These are phyloP conservation scores for Endoconidiophora laricicola DNA, from an alignment of 2,329 filamentous ascomycete species.

Conservation along the genomic window DNA sequence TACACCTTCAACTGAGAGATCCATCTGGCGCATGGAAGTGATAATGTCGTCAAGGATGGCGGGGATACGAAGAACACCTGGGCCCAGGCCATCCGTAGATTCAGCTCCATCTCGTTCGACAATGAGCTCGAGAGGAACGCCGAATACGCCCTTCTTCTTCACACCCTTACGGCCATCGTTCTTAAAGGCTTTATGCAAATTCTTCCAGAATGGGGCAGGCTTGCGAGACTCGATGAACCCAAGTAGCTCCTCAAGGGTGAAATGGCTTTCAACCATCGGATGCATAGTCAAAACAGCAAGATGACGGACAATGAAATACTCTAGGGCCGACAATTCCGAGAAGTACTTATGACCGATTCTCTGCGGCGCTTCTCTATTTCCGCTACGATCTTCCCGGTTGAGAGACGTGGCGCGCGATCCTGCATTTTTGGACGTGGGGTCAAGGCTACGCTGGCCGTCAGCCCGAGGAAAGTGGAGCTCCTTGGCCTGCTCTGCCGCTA, in stretches of 20 bases:
- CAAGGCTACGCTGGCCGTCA: constrained; percentile 29
- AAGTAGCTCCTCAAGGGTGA: constrained; percentile 84
- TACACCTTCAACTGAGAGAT: constrained; percentile 94
- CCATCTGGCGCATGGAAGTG: constrained; percentile 93
- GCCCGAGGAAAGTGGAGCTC: constrained; percentile 56
- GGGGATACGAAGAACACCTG: constrained; percentile 76
- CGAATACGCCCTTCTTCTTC: constrained; percentile 91
- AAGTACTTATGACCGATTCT: constrained; percentile 65
- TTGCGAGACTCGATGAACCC: constrained; percentile 87
- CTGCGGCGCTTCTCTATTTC: constrained; percentile 35
- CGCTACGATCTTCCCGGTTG: constrained; percentile 29
- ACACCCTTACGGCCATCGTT: constrained; percentile 59
- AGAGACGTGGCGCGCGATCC: constrained; percentile 5
- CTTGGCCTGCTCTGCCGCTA: constrained; percentile 85
- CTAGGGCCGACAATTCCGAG: constrained; percentile 82
- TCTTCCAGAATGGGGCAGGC: constrained; percentile 86
- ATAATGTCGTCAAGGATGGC: constrained; percentile 92
- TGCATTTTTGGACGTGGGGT: background rate
- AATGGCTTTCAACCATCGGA: constrained; percentile 73
- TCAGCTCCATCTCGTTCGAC: constrained; percentile 90
- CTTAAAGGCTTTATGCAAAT: constrained; percentile 92
- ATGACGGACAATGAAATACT: constrained; percentile 95
- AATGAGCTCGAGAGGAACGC: constrained; percentile 72
- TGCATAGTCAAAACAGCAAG: constrained; percentile 92
- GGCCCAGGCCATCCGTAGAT: constrained; percentile 92